A percentile compares a stretch with the other conserved stretches of the same genome.
These are phyloP conservation scores for Dioscorea alata DNA, from an alignment of 106 monocot genomes.

Conservation along the genomic window DNA sequence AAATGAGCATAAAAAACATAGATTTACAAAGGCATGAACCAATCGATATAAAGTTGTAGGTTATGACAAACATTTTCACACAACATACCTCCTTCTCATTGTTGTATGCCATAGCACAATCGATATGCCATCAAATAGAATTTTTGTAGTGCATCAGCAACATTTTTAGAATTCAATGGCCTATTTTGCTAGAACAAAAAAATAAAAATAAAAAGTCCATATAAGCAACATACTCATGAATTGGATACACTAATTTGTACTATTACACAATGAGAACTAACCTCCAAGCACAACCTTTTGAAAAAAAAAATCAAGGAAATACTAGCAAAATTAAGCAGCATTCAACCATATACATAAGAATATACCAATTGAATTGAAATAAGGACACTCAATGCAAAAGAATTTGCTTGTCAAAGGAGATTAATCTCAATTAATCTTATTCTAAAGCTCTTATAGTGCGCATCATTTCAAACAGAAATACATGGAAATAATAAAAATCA, in stretches of 20 bases:
- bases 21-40: neutral
- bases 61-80: too few relatives aligned
- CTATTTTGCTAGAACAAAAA: constrained; percentile 70
- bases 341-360: too few relatives aligned
- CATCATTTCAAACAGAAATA: too few relatives aligned
- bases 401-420: too few relatives aligned
- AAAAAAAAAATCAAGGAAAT: neutral
- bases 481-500: too few relatives aligned
- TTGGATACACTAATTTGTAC: neutral
- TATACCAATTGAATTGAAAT: too few relatives aligned
- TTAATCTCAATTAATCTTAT: too few relatives aligned
- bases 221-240: neutral
- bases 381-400: too few relatives aligned
- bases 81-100: constrained; percentile 60
- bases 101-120: constrained; percentile 46
- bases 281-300: neutral
- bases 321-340: neutral
- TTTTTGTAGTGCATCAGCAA: constrained; percentile 93
- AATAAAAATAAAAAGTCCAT: too few relatives aligned
- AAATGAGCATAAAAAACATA: too few relatives aligned
- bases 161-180: constrained; percentile 90
- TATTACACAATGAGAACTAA: neutral
- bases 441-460: too few relatives aligned
- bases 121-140: constrained; percentile 70
- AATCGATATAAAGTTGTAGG: too few relatives aligned